A percentile compares a stretch with the other conserved stretches of the same genome.
Conservation (phyloP, 805 yeast species). For the Millerozyma miso region DNA sequence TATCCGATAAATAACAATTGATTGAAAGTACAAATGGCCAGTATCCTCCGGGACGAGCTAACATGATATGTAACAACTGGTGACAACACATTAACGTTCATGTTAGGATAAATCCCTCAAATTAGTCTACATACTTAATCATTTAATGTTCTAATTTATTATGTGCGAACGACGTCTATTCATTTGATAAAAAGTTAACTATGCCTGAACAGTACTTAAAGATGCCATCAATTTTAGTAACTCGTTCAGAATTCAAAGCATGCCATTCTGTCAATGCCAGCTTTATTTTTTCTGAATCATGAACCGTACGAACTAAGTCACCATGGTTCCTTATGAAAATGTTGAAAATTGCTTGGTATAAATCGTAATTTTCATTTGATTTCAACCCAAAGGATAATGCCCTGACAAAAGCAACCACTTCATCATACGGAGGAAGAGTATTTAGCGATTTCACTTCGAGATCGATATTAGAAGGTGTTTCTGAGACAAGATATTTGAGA, state of each 20-base stretch:
- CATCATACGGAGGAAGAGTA: slow-evolving; percentile 60
- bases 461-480: slow-evolving; percentile 78
- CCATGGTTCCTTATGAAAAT: slow-evolving; percentile 77
- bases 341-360: slow-evolving; percentile 75
- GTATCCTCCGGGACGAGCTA: neutral
- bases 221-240: slow-evolving; percentile 56
- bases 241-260: slow-evolving; percentile 33
- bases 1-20: neutral
- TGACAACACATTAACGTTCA: neutral
- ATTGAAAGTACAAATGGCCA: neutral
- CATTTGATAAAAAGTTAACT: slow-evolving; percentile 51
- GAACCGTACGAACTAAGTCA: slow-evolving; percentile 51
- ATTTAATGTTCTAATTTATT: no score
- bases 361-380: slow-evolving; percentile 61
- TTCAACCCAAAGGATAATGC: slow-evolving; percentile 61
- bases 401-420: slow-evolving; percentile 60
- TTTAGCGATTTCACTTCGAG: slow-evolving; percentile 81
- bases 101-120: neutral
- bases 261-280: slow-evolving; percentile 50
- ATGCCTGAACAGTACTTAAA: slow-evolving; percentile 82
- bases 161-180: slow-evolving; percentile 13
- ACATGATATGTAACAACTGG: neutral
- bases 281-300: slow-evolving; percentile 33
- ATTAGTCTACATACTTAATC: neutral
- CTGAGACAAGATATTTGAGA: slow-evolving; percentile 47